These are phyloP conservation scores for Trichomonas gallinae DNA, from an alignment of 208 protist species.

Conservation along the genomic window DNA sequence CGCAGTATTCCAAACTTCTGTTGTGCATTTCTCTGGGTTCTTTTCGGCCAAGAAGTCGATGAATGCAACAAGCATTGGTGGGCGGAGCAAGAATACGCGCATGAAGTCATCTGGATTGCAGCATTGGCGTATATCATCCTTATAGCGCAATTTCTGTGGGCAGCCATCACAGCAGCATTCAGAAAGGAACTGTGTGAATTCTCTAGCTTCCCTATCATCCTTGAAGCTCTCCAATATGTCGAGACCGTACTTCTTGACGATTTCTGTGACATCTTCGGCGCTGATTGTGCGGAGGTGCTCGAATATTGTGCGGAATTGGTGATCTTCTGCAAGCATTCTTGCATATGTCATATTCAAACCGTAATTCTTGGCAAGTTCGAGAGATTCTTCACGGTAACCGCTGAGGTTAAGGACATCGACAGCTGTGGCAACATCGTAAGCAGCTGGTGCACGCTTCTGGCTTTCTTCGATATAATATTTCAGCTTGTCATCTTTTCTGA, in stretches of 20 bases:
- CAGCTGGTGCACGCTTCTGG: not conserved
- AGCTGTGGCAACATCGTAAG: not conserved
- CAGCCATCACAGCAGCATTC: not conserved
- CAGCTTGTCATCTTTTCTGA: not conserved
- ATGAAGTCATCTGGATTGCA: not conserved
- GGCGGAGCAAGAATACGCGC: not conserved
- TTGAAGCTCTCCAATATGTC: not conserved
- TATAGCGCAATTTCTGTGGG: not conserved
- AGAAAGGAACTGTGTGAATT: not conserved
- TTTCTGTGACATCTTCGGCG: not conserved
- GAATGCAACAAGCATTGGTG: not conserved
- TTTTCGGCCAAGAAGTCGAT: not conserved
- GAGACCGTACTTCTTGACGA: not conserved
- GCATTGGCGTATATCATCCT: not conserved
- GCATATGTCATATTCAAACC: not conserved
- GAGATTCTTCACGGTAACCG: not conserved
- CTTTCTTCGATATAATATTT: not conserved
- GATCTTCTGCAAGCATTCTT: not conserved
- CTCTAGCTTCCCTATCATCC: not conserved
- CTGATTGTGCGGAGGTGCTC: not conserved
- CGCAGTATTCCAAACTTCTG: not conserved
- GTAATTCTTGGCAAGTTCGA: not conserved
- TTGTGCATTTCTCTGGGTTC: not conserved
- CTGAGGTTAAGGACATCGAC: not conserved
- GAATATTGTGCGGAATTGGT: not conserved